Evolutionary conservation across 1,284 basidiomycete genomes (phyloP).

Genomic region (Trichosporon sp.): DNA sequence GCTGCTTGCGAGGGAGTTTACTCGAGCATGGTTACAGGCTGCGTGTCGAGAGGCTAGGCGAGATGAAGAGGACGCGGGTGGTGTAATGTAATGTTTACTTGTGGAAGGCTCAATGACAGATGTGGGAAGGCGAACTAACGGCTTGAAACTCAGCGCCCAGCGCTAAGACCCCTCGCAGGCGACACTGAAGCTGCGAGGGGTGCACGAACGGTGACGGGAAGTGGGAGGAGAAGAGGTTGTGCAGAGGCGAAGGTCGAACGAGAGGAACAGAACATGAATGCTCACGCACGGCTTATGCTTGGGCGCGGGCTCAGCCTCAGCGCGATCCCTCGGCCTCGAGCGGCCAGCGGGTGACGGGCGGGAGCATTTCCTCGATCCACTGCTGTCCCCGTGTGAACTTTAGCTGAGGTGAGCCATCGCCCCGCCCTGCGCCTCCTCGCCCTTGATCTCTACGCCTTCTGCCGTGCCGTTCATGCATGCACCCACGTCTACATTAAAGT

Average conservation of each 20-base stretch:
- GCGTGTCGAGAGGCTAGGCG: not conserved
- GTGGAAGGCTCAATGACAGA: not conserved
- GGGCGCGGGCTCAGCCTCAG: not conserved
- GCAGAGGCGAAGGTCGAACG: not conserved
- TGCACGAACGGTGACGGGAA: not conserved
- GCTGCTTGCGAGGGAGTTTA: not conserved
- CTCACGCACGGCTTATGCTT: not conserved
- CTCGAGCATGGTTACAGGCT: not conserved
- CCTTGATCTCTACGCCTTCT: not conserved
- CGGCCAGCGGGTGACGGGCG: not conserved
- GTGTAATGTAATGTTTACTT: not conserved
- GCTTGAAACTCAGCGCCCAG: not conserved
- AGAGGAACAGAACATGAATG: not conserved
- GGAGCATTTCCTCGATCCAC: not conserved
- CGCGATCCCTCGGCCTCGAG: not conserved
- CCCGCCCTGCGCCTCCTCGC: not conserved
- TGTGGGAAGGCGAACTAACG: not conserved
- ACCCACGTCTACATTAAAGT: not conserved
- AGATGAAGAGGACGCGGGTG: not conserved
- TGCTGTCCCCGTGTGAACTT: not conserved
- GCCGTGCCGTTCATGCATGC: conserved; percentile 1
- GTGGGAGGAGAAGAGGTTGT: not conserved
- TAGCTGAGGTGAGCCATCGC: not conserved
- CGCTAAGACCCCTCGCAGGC: conserved; percentile 6
- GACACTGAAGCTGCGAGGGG: conserved; percentile 5